Conservation (phyloP, 768 basidiomycete genomes). For the Sporobolomyces phaffii region DNA sequence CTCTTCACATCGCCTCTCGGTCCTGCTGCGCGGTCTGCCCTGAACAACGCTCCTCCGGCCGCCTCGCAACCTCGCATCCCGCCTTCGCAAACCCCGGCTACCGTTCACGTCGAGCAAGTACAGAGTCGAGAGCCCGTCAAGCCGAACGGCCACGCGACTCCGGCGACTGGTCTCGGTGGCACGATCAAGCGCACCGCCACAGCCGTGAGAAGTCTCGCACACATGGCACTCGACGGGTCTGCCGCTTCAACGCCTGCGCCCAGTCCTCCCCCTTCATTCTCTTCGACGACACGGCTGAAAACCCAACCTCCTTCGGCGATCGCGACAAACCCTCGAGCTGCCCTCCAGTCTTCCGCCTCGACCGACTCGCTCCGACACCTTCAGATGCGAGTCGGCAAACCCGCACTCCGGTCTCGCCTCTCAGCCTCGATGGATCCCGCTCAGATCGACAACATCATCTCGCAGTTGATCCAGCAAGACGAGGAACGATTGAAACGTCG, state of each 20-base stretch:
- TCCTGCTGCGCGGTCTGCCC: slow-evolving; percentile 28
- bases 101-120: slow-evolving; percentile 13
- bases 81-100: slow-evolving; percentile 13
- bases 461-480: slow-evolving; percentile 85
- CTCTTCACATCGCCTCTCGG: slow-evolving; percentile 50
- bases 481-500: slow-evolving; percentile 75
- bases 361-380: slow-evolving; percentile 35
- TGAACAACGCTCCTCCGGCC: slow-evolving; percentile 14
- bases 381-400: slow-evolving; percentile 24
- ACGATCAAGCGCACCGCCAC: slow-evolving; percentile 30
- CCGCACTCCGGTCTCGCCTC: slow-evolving; percentile 18
- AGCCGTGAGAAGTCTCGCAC: slow-evolving; percentile 28
- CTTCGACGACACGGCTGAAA: slow-evolving; percentile 13
- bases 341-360: slow-evolving; percentile 22
- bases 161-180: background rate
- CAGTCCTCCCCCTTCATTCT: background rate
- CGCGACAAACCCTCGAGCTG: background rate
- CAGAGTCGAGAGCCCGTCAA: background rate
- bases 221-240: slow-evolving; percentile 29
- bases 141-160: background rate
- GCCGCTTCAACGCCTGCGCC: background rate
- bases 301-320: background rate
- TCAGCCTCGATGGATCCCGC: background rate
- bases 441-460: slow-evolving; percentile 63
- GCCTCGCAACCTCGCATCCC: slow-evolving; percentile 31